A percentile compares a stretch with the other conserved stretches of the same genome.
These are phyloP conservation scores for Globisporangium ultimum DNA, from an alignment of 352 stramenopile genomes.

Conservation along the genomic window DNA sequence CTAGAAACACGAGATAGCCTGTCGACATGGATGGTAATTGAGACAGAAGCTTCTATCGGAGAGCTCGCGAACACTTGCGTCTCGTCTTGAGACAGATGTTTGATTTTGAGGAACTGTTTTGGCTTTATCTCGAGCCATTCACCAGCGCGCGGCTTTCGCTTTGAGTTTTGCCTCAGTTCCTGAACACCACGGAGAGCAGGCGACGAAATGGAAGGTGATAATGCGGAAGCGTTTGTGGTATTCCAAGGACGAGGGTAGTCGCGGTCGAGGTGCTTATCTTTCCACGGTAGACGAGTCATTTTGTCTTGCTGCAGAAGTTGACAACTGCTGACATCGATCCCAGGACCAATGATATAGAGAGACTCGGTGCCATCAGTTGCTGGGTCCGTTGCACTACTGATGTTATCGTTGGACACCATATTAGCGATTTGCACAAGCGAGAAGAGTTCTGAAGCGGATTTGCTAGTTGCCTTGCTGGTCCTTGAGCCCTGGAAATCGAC, in stretches of 20 bases:
- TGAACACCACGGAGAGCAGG: conserved; percentile 2
- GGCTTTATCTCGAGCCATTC: conserved; percentile 52
- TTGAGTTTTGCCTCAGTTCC: neutral
- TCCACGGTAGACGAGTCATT: conserved; percentile 16
- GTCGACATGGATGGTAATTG: conserved; percentile 24
- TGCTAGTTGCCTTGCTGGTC: neutral
- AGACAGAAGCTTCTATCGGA: conserved; percentile 11
- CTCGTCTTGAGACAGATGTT: conserved; percentile 30
- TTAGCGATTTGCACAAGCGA: conserved; percentile 13
- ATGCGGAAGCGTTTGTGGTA: neutral
- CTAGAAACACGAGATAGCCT: conserved; percentile 34
- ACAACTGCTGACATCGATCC: neutral
- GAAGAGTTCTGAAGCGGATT: conserved; percentile 6
- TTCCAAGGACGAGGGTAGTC: conserved; percentile 27
- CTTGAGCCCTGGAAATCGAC: neutral
- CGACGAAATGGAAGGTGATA: neutral
- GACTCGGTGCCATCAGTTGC: neutral
- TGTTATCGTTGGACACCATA: neutral
- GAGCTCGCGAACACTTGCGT: conserved; percentile 21
- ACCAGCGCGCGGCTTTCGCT: conserved; percentile 27
- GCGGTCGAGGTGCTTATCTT: conserved; percentile 6
- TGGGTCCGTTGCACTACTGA: neutral
- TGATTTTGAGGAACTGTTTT: conserved; percentile 48
- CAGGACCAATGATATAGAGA: neutral
- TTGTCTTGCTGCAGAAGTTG: neutral